Percentiles rank a stretch among this genome's conserved stretches.
These are phyloP conservation scores for Microstroma glucosiphilum DNA, from an alignment of 1,284 basidiomycete species.

Conservation along the genomic window DNA sequence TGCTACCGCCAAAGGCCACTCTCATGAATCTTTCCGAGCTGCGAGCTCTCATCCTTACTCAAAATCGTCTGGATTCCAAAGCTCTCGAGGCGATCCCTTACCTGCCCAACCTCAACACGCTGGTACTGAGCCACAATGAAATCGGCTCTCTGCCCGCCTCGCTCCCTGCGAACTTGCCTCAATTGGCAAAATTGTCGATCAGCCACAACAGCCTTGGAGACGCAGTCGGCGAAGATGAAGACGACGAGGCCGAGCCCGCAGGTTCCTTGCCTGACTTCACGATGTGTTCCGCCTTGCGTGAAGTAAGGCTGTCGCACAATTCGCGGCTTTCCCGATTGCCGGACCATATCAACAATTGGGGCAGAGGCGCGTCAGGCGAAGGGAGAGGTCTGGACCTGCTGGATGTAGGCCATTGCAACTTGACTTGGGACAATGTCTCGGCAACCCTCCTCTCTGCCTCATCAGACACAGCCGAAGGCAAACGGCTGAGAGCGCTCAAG, in stretches of 20 bases:
- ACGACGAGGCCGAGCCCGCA: slow-evolving; percentile 2
- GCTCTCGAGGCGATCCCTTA: slow-evolving; percentile 28
- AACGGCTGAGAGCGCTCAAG: background rate
- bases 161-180: slow-evolving; percentile 32
- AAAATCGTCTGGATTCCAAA: slow-evolving; percentile 28
- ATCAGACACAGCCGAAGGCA: background rate
- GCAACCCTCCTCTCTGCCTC: background rate
- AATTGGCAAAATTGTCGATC: slow-evolving; percentile 40
- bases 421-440: background rate
- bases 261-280: slow-evolving; percentile 38
- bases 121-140: slow-evolving; percentile 43
- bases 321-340: slow-evolving; percentile 24
- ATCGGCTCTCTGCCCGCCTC: slow-evolving; percentile 30
- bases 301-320: slow-evolving; percentile 42
- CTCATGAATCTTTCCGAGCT: slow-evolving; percentile 26
- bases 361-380: slow-evolving; percentile 21
- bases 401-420: background rate
- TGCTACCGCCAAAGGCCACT: slow-evolving; percentile 23
- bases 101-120: slow-evolving; percentile 46
- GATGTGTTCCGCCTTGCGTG: slow-evolving; percentile 31
- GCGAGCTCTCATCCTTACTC: slow-evolving; percentile 40
- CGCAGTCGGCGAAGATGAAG: slow-evolving; percentile 4
- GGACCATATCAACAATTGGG: slow-evolving; percentile 32
- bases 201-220: slow-evolving; percentile 32
- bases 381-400: slow-evolving; percentile 44